Evolutionary conservation across 306 rosid genomes (phyloP).

Genomic region (Vachellia pachyceras): DNA sequence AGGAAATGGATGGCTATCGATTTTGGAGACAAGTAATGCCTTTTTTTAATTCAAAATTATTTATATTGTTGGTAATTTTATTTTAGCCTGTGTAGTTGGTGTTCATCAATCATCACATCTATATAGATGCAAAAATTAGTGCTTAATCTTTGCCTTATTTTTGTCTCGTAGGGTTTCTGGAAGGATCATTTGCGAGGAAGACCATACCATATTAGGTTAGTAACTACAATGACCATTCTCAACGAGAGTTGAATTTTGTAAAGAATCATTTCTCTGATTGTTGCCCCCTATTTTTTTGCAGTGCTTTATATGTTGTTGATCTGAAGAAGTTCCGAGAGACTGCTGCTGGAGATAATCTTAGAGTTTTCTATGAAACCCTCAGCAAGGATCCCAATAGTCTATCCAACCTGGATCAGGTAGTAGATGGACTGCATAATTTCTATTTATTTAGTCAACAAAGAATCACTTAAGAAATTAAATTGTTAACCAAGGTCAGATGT

Average conservation of each 20-base stretch:
- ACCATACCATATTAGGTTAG: constrained; percentile 92
- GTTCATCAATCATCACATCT: constrained; percentile 7
- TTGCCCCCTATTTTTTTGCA: constrained; percentile 44
- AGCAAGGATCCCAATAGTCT: constrained; percentile 99
- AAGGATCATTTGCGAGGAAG: constrained; percentile 94
- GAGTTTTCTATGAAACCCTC: constrained; percentile 97
- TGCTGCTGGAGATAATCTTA: constrained; percentile 99
- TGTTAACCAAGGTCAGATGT: constrained; percentile 1
- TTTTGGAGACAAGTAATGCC: constrained; percentile 96
- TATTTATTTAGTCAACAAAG: constrained; percentile 22
- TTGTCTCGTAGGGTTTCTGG: constrained; percentile 87
- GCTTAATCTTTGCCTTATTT: constrained; percentile 34
- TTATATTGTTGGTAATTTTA: constrained; percentile 20
- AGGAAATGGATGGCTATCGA: constrained; percentile 98
- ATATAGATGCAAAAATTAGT: constrained; percentile 14
- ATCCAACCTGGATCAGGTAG: constrained; percentile 94
- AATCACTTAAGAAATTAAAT: constrained; percentile 19
- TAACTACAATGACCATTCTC: constrained; percentile 27
- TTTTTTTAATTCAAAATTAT: constrained; percentile 32
- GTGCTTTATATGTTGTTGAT: constrained; percentile 97
- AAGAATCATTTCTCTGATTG: constrained; percentile 19
- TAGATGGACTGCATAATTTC: constrained; percentile 29
- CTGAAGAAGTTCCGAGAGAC: constrained; percentile 94
- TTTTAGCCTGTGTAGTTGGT: constrained; percentile 15
- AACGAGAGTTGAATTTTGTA: constrained; percentile 26